Conservation (phyloP, 2,329 filamentous ascomycete genomes). For the Cytospora leucostoma region DNA sequence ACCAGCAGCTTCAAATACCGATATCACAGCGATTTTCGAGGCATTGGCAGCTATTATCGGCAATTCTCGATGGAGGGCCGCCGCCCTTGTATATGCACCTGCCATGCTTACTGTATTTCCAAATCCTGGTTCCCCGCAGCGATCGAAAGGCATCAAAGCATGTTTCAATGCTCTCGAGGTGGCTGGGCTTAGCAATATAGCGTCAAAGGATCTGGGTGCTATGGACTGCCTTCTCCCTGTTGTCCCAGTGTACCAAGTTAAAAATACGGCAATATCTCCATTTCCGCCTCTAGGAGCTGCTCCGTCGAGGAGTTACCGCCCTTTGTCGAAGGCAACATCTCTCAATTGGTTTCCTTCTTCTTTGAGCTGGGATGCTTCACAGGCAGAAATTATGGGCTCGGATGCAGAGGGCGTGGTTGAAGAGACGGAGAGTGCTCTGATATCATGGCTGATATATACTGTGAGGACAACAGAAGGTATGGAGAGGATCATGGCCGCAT, state of each 20-base stretch:
- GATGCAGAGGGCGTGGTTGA: conserved; percentile 46
- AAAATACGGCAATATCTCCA: conserved; percentile 40
- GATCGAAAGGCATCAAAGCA: conserved; percentile 49
- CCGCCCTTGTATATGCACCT: conserved; percentile 68
- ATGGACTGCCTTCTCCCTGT: conserved; percentile 68
- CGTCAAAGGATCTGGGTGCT: conserved; percentile 50
- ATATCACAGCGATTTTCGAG: conserved; percentile 71
- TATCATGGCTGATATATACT: conserved; percentile 72
- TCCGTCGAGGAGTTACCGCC: conserved; percentile 41
- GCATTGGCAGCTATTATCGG: conserved; percentile 76
- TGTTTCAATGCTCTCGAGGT: conserved; percentile 57
- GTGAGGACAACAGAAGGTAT: conserved; percentile 59
- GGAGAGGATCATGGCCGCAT: conserved; percentile 67
- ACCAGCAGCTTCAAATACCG: conserved; percentile 59
- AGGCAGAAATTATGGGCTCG: conserved; percentile 33
- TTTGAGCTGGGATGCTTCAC: conserved; percentile 38
- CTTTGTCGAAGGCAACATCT: conserved; percentile 23
- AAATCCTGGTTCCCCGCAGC: conserved; percentile 52
- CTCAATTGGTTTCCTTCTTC: conserved; percentile 18
- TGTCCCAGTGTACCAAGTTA: conserved; percentile 46
- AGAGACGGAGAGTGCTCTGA: conserved; percentile 68
- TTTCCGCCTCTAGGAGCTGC: conserved; percentile 57
- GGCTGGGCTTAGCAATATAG: conserved; percentile 50
- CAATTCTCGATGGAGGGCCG: conserved; percentile 76
- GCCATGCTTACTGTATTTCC: conserved; percentile 71